Conservation (phyloP, 768 basidiomycete species). For the Mycena maculata region DNA sequence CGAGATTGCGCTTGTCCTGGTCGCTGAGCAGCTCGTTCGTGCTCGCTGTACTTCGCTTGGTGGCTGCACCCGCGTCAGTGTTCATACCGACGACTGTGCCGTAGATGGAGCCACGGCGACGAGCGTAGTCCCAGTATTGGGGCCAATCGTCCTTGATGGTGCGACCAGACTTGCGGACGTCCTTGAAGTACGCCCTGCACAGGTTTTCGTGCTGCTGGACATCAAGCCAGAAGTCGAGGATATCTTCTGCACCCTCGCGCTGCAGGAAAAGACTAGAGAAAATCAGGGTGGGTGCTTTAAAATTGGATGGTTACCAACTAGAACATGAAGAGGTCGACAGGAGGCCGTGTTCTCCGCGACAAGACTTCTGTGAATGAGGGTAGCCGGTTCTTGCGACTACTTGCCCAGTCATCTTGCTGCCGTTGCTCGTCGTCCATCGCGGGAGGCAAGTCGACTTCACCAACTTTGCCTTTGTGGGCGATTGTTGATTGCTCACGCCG, state of each 20-base stretch:
- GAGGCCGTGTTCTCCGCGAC: constrained; percentile 89
- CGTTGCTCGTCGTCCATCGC: constrained; percentile 69
- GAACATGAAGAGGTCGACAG: constrained; percentile 99
- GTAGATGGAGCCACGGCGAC: constrained; percentile 92
- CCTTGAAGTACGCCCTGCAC: constrained; percentile 99
- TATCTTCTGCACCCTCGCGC: constrained; percentile 95
- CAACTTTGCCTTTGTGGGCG: constrained; percentile 12
- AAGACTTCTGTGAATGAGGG: constrained; percentile 94
- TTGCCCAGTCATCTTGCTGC: constrained; percentile 80
- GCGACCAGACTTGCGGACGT: constrained; percentile 93
- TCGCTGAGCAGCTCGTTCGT: constrained; percentile 79
- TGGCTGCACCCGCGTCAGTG: constrained; percentile 58
- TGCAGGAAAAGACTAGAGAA: constrained; percentile 87
- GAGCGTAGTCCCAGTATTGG: constrained; percentile 95
- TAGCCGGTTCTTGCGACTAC: constrained; percentile 77
- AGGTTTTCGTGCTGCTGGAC: constrained; percentile 99
- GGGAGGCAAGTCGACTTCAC: constrained; percentile 6
- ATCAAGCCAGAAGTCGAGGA: constrained; percentile 98
- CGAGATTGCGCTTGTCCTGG: constrained; percentile 75
- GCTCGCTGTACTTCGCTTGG: constrained; percentile 86
- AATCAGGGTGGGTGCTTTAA: constrained; percentile 28
- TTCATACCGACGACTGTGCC: constrained; percentile 87
- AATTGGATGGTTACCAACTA: constrained; percentile 71
- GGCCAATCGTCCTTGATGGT: constrained; percentile 98
- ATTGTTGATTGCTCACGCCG: background rate